phyloP scores from a whole-genome alignment of 805 yeast genomes.

The Teunomyces atbi region DNA sequence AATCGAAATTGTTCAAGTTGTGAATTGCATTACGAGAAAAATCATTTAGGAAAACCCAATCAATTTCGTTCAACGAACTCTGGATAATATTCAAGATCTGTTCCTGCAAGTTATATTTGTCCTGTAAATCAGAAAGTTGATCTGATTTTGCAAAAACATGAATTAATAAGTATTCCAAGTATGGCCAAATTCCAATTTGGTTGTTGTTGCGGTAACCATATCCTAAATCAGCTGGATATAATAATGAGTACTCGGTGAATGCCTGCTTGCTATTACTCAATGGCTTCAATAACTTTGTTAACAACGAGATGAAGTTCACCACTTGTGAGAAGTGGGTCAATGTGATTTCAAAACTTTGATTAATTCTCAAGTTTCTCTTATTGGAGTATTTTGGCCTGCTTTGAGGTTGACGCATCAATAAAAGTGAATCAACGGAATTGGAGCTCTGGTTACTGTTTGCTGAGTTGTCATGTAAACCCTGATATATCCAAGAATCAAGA shows the following conservation, averaged over 20 bases:
- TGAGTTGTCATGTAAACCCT: slow-evolving; percentile 13
- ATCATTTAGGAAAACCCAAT: slow-evolving; percentile 48
- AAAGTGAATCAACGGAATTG: slow-evolving; percentile 5
- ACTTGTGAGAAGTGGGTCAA: slow-evolving; percentile 52
- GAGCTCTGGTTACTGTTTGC: background rate
- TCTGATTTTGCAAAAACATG: slow-evolving; percentile 61
- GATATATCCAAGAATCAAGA: slow-evolving; percentile 69
- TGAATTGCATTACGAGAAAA: slow-evolving; percentile 48
- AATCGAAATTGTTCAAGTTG: slow-evolving; percentile 17
- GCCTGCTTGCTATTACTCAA: slow-evolving; percentile 20
- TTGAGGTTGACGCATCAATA: slow-evolving; percentile 8
- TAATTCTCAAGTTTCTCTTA: slow-evolving; percentile 18
- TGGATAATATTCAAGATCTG: slow-evolving; percentile 52
- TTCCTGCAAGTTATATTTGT: slow-evolving; percentile 48
- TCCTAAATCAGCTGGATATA: slow-evolving; percentile 68
- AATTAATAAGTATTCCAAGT: slow-evolving; percentile 66
- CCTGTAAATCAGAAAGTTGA: slow-evolving; percentile 30
- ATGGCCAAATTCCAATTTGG: slow-evolving; percentile 71
- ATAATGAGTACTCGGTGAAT: slow-evolving; percentile 35
- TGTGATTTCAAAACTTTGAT: slow-evolving; percentile 31
- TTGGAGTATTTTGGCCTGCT: slow-evolving; percentile 17
- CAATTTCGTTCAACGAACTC: slow-evolving; percentile 33
- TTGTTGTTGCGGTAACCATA: slow-evolving; percentile 46
- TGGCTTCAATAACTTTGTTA: slow-evolving; percentile 43
- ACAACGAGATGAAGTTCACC: slow-evolving; percentile 63